A percentile compares a stretch with the other conserved stretches of the same genome.
Evolutionary conservation across 306 rosid species (phyloP).

Genomic region (Pachyrhizus erosus): DNA sequence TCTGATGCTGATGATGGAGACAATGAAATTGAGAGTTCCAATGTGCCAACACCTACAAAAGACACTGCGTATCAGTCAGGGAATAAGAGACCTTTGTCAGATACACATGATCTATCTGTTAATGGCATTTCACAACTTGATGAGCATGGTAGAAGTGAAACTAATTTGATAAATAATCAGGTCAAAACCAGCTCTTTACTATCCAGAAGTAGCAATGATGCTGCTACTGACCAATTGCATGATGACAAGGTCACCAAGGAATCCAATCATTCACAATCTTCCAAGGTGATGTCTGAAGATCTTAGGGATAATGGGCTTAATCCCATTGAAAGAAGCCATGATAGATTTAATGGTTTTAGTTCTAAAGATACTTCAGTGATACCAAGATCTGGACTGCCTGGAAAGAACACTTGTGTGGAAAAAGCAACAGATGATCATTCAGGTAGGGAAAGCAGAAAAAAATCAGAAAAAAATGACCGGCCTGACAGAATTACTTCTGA

Average conservation of each 20-base stretch:
- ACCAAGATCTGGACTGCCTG: conserved; percentile 53
- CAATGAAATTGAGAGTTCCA: conserved; percentile 68
- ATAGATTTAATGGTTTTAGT: conserved; percentile 51
- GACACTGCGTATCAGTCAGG: conserved; percentile 46
- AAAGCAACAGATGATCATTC: conserved; percentile 50
- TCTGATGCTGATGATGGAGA: conserved; percentile 78
- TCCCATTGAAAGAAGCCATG: conserved; percentile 53
- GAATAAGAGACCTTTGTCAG: conserved; percentile 45
- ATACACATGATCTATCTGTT: conserved; percentile 42
- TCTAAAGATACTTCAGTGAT: conserved; percentile 44
- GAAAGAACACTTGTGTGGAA: conserved; percentile 45
- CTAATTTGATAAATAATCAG: conserved; percentile 44
- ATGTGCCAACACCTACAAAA: conserved; percentile 52
- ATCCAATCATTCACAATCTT: conserved; percentile 49
- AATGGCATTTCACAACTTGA: conserved; percentile 55
- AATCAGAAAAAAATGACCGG: conserved; percentile 56
- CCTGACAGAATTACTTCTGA: conserved; percentile 54
- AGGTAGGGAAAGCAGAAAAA: conserved; percentile 57
- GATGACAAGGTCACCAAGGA: conserved; percentile 50
- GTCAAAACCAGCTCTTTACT: conserved; percentile 49
- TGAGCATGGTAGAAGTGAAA: conserved; percentile 48
- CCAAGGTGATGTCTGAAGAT: conserved; percentile 52
- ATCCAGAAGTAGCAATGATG: conserved; percentile 52
- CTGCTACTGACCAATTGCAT: conserved; percentile 45
- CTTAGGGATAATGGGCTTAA: conserved; percentile 45